Percentiles rank a stretch among this genome's conserved stretches.
Conservation (phyloP, 169 alveolate species). For the Babesia sp. region DNA sequence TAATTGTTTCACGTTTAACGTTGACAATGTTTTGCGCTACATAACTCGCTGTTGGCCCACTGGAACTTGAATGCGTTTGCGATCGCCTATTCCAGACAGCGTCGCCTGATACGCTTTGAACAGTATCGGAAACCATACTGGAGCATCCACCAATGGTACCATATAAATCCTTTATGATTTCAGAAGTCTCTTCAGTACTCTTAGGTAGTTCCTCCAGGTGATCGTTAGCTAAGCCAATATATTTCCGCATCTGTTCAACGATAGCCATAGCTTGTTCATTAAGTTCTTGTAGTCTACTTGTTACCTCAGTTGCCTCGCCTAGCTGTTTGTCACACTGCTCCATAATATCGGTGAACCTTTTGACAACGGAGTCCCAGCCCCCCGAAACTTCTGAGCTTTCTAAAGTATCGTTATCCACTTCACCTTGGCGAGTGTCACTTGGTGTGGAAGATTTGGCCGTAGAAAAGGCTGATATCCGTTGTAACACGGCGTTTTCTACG, state of each 20-base stretch:
- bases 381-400: neutral
- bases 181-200: neutral
- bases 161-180: neutral
- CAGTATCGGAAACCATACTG: neutral
- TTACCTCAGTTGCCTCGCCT: neutral
- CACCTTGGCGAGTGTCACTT: neutral
- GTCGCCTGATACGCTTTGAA: neutral
- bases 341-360: neutral
- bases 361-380: neutral
- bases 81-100: neutral
- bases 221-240: neutral
- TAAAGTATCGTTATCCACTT: neutral
- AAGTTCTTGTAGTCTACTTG: neutral
- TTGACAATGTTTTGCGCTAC: neutral
- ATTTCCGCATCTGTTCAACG: conserved; percentile 6
- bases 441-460: neutral
- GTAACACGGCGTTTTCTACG: neutral
- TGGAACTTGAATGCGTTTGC: neutral
- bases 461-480: neutral
- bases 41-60: neutral
- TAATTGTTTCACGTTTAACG: no score
- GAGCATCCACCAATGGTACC: neutral
- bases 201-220: neutral
- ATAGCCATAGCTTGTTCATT: neutral
- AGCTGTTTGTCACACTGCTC: neutral